phyloP scores from a whole-genome alignment of 1,284 basidiomycete species.

The Somion occarium region DNA sequence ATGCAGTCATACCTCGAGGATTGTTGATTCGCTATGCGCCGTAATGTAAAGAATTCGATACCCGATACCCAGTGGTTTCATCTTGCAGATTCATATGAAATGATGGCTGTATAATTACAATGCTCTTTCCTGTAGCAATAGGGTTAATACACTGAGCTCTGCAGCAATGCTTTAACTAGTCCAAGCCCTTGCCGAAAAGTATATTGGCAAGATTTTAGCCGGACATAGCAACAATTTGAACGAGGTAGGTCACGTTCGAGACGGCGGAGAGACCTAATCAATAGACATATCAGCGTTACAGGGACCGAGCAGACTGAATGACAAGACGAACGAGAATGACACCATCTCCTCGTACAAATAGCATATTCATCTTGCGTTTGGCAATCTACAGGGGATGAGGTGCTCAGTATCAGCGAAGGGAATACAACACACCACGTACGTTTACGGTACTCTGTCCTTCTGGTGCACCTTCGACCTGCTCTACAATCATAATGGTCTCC shows the following conservation, averaged over 20 bases:
- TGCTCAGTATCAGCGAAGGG: neutral
- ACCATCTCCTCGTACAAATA: slow-evolving; percentile 95
- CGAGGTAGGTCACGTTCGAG: slow-evolving; percentile 37
- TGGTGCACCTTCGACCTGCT: slow-evolving; percentile 53
- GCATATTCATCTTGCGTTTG: slow-evolving; percentile 95
- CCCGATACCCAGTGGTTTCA: too few species aligned
- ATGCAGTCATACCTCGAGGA: too few species aligned
- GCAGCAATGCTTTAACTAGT: neutral
- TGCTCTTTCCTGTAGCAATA: neutral
- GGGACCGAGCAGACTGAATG: neutral
- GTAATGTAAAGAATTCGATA: too few species aligned
- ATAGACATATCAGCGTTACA: slow-evolving; percentile 10
- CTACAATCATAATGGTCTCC: slow-evolving; percentile 92
- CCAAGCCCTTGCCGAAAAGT: slow-evolving; percentile 26
- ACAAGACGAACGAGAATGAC: slow-evolving; percentile 75
- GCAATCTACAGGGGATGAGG: slow-evolving; percentile 56
- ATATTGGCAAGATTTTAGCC: slow-evolving; percentile 24
- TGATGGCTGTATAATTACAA: neutral
- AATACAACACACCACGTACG: slow-evolving; percentile 45
- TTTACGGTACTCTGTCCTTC: slow-evolving; percentile 56
- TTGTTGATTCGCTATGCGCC: too few species aligned
- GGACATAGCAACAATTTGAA: slow-evolving; percentile 23
- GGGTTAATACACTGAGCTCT: neutral
- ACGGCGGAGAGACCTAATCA: slow-evolving; percentile 68
- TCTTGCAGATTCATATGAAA: too few species aligned